phyloP scores from a whole-genome alignment of 176 grass and related monocot genomes.

The Phyllostachys edulis region DNA sequence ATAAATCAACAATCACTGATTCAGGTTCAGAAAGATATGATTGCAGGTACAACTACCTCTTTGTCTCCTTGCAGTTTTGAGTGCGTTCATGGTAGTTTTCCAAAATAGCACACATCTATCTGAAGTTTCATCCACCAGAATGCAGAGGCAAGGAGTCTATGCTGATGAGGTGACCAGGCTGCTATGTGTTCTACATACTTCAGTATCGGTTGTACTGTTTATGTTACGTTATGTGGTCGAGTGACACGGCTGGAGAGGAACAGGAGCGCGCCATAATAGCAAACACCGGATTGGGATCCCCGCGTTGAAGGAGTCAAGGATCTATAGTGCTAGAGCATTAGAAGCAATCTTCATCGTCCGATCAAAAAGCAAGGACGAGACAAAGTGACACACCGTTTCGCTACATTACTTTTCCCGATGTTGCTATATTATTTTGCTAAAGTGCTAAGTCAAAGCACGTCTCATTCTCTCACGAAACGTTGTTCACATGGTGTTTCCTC shows the following conservation, averaged over 20 bases:
- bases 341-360: too few species aligned
- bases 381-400: accelerated
- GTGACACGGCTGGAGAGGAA: not conserved
- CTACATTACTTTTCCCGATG: too few species aligned
- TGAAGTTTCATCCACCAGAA: not conserved
- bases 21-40: not conserved
- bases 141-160: not conserved
- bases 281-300: too few species aligned
- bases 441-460: too few species aligned
- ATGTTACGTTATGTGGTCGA: not conserved
- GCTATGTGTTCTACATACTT: not conserved
- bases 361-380: too few species aligned
- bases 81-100: not conserved
- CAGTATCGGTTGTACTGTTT: not conserved
- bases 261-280: not conserved
- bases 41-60: not conserved
- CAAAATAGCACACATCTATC: not conserved
- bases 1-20: not conserved
- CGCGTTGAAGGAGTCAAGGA: too few species aligned
- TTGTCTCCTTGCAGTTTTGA: not conserved
- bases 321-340: too few species aligned
- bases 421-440: too few species aligned
- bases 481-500: too few species aligned
- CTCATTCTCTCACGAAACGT: too few species aligned
- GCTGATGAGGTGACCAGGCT: not conserved